A percentile compares a stretch with the other conserved stretches of the same genome.
phyloP scores from a whole-genome alignment of 495 filamentous ascomycete species.

The Umbilicaria muhlenbergii region DNA sequence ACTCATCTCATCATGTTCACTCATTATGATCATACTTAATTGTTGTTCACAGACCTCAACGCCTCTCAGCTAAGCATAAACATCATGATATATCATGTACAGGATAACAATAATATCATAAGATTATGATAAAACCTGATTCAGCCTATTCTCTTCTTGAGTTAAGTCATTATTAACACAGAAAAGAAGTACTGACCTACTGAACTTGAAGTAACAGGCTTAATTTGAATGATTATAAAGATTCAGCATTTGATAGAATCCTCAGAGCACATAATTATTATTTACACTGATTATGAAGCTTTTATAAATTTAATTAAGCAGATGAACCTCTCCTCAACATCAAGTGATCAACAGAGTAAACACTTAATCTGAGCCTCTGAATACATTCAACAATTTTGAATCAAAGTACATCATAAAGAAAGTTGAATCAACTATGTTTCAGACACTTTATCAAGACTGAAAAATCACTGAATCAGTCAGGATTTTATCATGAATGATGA shows the following conservation, averaged over 20 bases:
- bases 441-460: neutral
- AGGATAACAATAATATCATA: neutral
- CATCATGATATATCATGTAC: neutral
- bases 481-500: too few relatives aligned
- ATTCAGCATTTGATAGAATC: too few relatives aligned
- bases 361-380: neutral
- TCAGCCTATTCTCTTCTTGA: conserved; percentile 2
- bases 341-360: neutral
- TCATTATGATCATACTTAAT: neutral
- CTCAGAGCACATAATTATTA: too few relatives aligned
- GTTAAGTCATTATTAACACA: neutral
- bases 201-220: conserved; percentile 1
- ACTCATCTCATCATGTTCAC: neutral
- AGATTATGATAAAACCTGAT: neutral
- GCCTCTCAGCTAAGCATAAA: neutral
- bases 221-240: neutral
- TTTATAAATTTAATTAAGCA: too few relatives aligned
- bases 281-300: too few relatives aligned
- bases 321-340: neutral
- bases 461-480: too few relatives aligned
- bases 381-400: neutral
- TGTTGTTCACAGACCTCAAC: neutral
- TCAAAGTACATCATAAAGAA: neutral
- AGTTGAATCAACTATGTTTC: neutral
- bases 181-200: conserved; percentile 7